Conservation (phyloP, 176 grass and related monocot species). For the Luzula sylvatica region DNA sequence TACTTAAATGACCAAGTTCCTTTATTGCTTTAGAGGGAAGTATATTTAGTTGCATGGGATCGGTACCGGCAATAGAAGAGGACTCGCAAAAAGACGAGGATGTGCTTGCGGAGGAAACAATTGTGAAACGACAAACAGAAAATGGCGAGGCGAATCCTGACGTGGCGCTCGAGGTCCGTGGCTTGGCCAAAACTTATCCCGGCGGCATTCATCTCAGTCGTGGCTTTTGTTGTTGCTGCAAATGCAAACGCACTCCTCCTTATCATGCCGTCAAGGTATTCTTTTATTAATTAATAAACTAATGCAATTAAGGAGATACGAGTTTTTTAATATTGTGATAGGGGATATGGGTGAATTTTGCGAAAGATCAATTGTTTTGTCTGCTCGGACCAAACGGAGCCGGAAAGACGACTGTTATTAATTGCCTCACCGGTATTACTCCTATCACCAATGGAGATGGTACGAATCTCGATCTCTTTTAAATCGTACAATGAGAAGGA, state of each 20-base stretch:
- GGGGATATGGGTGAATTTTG: constrained; percentile 94
- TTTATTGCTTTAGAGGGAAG: constrained; percentile 56
- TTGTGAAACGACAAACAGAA: constrained; percentile 48
- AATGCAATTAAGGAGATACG: no score
- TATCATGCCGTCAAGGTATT: constrained; percentile 98
- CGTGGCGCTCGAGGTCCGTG: constrained; percentile 72
- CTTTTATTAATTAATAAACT: constrained; percentile 11
- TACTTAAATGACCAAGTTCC: constrained; percentile 9
- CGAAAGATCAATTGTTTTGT: constrained; percentile 90
- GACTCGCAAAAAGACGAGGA: constrained; percentile 68
- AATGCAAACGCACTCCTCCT: constrained; percentile 53
- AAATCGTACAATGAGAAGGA: no score
- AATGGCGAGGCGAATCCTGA: constrained; percentile 43
- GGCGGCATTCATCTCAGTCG: constrained; percentile 61
- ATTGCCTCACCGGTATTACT: constrained; percentile 90
- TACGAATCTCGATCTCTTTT: constrained; percentile 30
- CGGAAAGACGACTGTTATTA: constrained; percentile 93
- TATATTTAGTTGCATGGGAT: constrained; percentile 64
- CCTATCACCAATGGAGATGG: constrained; percentile 88
- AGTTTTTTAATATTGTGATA: no score
- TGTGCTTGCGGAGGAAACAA: constrained; percentile 67
- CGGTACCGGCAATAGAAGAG: constrained; percentile 49
- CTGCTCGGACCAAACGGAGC: constrained; percentile 94
- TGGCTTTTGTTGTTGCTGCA: constrained; percentile 62
- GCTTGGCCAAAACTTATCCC: constrained; percentile 72